phyloP scores from a whole-genome alignment of 2,329 filamentous ascomycete genomes.

The Calonectria ilicicola region DNA sequence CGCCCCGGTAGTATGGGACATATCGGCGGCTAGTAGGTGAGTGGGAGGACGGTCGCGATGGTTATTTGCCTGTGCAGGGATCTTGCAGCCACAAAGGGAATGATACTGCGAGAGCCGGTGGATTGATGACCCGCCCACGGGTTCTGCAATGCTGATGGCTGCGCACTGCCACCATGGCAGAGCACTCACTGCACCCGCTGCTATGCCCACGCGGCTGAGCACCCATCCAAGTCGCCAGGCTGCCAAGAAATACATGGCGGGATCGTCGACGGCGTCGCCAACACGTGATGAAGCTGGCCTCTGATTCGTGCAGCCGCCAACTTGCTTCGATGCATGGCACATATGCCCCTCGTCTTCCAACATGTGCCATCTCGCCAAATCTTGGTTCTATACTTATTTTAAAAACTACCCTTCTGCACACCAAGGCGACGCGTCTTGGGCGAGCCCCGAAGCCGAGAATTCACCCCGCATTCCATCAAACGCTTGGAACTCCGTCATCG shows the following conservation, averaged over 20 bases:
- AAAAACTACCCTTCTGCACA: neutral
- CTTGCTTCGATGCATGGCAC: slow-evolving; percentile 7
- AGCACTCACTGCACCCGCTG: neutral
- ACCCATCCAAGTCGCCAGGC: neutral
- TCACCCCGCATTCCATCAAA: neutral
- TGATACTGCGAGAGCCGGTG: slow-evolving; percentile 40
- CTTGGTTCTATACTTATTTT: slow-evolving; percentile 8
- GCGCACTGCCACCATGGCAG: slow-evolving; percentile 35
- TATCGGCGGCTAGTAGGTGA: neutral
- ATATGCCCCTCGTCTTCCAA: slow-evolving; percentile 15
- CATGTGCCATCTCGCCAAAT: slow-evolving; percentile 22
- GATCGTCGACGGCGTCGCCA: slow-evolving; percentile 24
- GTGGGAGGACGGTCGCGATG: neutral
- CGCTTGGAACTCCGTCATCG: neutral
- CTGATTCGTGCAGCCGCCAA: slow-evolving; percentile 35
- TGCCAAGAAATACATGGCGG: slow-evolving; percentile 15
- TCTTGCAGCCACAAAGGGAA: slow-evolving; percentile 25
- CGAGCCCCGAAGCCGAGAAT: neutral
- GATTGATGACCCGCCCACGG: slow-evolving; percentile 46
- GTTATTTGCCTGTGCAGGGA: neutral
- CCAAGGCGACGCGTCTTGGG: neutral
- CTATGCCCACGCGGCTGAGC: neutral
- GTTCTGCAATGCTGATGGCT: neutral
- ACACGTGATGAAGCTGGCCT: slow-evolving; percentile 36
- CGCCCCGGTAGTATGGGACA: neutral